Evolutionary conservation across 2,329 filamentous ascomycete species (phyloP), one percentile per base, ranked within the genome.

Genomic region (Penicillium sp.): DNA sequence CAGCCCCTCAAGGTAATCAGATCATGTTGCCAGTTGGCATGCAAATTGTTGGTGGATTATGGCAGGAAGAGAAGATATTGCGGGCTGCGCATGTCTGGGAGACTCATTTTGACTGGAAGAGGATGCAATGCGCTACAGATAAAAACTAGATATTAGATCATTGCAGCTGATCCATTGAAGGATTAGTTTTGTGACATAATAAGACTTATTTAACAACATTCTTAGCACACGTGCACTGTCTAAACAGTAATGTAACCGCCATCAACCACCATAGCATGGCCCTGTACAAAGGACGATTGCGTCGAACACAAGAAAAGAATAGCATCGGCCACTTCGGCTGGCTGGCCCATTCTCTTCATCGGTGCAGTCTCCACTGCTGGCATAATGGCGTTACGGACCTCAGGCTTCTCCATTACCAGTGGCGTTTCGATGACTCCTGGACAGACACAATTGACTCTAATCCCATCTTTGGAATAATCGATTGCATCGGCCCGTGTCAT

Each of bases 401-500:
- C 77, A 5, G 70, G 60, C 2, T 70, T 72, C 7, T 70, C 66
- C 10, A 71, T 77, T 4, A 76, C 78, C 71, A 81, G 75, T 0
- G 76, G 76, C 3, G 78, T 80, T 36, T 76, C 74, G 39, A 81
- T 76, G 1, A 78, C 66, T 1, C 76, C 78, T 0, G 78, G 71
- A 42, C 71, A 72, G 14, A 69, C 66, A 44, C 68, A 70, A 29
- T 71, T 72, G 7, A 71, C 64, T 27, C 72, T 57, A 30, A 74
- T 69, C 0, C 62, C 63, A 29, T 72, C 59, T 26, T 59, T 56
- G 0, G 81, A 79, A 61, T 84, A 84, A 58, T 85, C 79, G 18
- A 83, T 82, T 1, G 80, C 81, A 58, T 83, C 82, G 0, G 79
- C 73, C 6, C 78, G 72, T 0, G 83, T 85, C 77, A 85, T 77